A percentile compares a stretch with the other conserved stretches of the same genome.
Evolutionary conservation across 495 filamentous ascomycete species (phyloP).

Genomic region (Aspergillus heteromorphus): DNA sequence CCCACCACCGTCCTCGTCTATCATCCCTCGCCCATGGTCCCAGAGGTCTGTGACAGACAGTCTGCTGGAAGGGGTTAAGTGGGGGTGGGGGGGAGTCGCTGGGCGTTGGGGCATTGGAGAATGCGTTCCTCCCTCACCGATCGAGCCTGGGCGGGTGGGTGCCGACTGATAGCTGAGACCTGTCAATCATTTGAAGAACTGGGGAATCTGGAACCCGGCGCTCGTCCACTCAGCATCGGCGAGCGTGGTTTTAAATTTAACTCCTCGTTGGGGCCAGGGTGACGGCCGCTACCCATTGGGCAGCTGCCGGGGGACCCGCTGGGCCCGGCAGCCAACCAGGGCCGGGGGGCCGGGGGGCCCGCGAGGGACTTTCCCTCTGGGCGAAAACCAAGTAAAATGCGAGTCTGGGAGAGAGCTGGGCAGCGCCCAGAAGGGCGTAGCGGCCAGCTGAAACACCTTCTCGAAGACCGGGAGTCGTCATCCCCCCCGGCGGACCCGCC

Average conservation of each 20-base stretch:
- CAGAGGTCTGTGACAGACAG: slow-evolving; percentile 14
- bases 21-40: slow-evolving; percentile 18
- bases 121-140: neutral
- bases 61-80: slow-evolving; percentile 3
- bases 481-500: neutral
- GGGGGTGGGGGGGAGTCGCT: no score
- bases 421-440: slow-evolving; percentile 8
- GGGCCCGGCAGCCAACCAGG: neutral
- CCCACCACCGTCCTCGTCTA: slow-evolving; percentile 1
- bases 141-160: neutral
- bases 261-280: slow-evolving; percentile 5
- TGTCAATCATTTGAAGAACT: slow-evolving; percentile 9
- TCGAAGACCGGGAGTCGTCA: slow-evolving; percentile 20
- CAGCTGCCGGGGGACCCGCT: neutral
- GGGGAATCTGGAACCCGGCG: slow-evolving; percentile 4
- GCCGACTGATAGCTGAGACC: neutral
- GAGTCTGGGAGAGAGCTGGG: neutral
- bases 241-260: slow-evolving; percentile 9
- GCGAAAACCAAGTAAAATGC: neutral
- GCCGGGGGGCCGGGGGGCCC: neutral
- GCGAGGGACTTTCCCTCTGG: slow-evolving; percentile 14
- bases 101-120: no score
- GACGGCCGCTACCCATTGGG: neutral
- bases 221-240: neutral
- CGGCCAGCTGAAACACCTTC: slow-evolving; percentile 18